Evolutionary conservation across 73 alveolate species (phyloP).

Genomic region (Tetrahymena elliotti): DNA sequence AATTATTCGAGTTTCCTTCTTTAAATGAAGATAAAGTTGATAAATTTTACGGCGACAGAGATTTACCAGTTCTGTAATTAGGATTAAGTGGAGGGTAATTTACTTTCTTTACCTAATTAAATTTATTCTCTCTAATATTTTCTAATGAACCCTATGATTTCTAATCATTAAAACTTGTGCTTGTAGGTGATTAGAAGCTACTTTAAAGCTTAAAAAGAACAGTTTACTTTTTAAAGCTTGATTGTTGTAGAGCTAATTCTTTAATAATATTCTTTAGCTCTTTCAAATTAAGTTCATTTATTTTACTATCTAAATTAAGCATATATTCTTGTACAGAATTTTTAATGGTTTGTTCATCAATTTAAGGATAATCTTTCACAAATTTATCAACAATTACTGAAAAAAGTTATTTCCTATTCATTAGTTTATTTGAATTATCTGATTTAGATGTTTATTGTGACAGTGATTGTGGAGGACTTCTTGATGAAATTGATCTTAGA

Average conservation of each 20-base stretch:
- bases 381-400: background rate
- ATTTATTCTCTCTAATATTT: background rate
- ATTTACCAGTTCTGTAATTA: background rate
- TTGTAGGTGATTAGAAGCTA: background rate
- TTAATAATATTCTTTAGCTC: background rate
- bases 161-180: background rate
- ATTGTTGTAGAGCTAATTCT: background rate
- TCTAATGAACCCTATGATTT: background rate
- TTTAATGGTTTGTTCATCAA: background rate
- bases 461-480: background rate
- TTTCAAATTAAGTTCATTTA: background rate
- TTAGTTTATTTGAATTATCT: background rate
- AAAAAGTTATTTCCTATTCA: background rate
- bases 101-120: background rate
- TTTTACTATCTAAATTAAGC: background rate
- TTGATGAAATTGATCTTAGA: background rate
- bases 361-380: background rate
- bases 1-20: background rate
- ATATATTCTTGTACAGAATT: background rate
- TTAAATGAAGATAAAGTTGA: background rate
- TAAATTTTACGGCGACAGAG: background rate
- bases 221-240: background rate
- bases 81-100: background rate
- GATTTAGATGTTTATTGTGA: background rate
- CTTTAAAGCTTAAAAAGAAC: background rate